Evolutionary conservation across 108 stramenopile genomes (phyloP).

Genomic region (Skeletonema grethae): DNA sequence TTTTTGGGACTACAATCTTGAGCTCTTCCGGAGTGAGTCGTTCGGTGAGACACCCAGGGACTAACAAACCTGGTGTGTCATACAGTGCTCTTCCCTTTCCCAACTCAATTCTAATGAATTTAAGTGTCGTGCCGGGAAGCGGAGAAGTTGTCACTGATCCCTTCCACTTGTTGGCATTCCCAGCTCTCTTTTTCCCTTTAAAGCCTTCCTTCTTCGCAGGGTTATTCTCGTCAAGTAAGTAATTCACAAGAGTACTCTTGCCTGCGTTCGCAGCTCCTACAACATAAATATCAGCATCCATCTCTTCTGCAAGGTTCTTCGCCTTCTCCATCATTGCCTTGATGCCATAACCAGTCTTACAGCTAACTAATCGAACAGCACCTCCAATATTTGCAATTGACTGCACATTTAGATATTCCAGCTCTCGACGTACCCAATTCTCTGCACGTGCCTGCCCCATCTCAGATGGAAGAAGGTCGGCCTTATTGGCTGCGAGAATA

Average conservation of each 20-base stretch:
- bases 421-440: conserved; percentile 88
- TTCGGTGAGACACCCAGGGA: conserved; percentile 84
- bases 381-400: conserved; percentile 89
- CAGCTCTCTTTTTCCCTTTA: conserved; percentile 56
- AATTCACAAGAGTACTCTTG: conserved; percentile 85
- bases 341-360: conserved; percentile 86
- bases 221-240: conserved; percentile 62
- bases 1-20: conserved; percentile 88
- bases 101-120: conserved; percentile 87
- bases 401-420: conserved; percentile 80
- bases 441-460: conserved; percentile 86
- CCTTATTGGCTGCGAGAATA: conserved; percentile 89
- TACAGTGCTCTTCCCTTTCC: conserved; percentile 71
- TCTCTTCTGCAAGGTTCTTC: conserved; percentile 65
- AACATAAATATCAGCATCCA: conserved; percentile 86
- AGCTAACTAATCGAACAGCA: conserved; percentile 81
- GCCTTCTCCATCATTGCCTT: conserved; percentile 80
- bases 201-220: conserved; percentile 34
- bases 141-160: conserved; percentile 83
- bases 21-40: conserved; percentile 86
- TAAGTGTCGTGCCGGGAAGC: conserved; percentile 88
- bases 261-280: conserved; percentile 92
- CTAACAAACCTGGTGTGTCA: conserved; percentile 89
- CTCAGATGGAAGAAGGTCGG: conserved; percentile 79
- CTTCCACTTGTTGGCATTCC: conserved; percentile 75